phyloP scores from a whole-genome alignment of 805 yeast species.

The Wickerhamiella shivajii region DNA sequence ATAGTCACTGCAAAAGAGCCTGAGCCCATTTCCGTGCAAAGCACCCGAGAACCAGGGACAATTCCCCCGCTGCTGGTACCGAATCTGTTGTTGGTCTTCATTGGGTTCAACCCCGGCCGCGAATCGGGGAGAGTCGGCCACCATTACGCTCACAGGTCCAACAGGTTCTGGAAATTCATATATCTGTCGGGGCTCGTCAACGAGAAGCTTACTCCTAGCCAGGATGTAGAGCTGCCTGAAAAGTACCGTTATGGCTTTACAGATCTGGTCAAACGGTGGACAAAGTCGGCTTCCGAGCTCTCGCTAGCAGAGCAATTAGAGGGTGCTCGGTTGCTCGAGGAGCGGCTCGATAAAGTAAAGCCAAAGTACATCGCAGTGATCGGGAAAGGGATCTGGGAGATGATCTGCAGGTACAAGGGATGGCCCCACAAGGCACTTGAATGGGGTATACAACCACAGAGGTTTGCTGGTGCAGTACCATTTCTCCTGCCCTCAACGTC shows the following conservation, averaged over 20 bases:
- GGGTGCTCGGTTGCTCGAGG: slow-evolving; percentile 39
- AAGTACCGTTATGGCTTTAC: slow-evolving; percentile 49
- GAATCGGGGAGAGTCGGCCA: slow-evolving; percentile 48
- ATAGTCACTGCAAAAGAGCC: too few relatives aligned
- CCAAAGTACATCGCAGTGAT: slow-evolving; percentile 41
- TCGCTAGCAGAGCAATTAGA: slow-evolving; percentile 35
- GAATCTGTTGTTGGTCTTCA: slow-evolving; percentile 34
- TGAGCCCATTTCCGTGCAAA: too few relatives aligned
- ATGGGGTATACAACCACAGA: slow-evolving; percentile 37
- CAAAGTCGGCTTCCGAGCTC: slow-evolving; percentile 43
- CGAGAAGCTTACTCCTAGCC: slow-evolving; percentile 25
- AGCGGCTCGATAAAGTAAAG: slow-evolving; percentile 27
- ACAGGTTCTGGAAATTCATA: slow-evolving; percentile 52
- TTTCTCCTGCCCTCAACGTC: slow-evolving; percentile 62
- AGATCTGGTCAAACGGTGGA: slow-evolving; percentile 52
- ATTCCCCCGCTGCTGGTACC: slow-evolving; percentile 19
- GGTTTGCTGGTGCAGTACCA: slow-evolving; percentile 23
- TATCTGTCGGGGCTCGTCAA: slow-evolving; percentile 36
- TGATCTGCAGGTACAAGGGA: slow-evolving; percentile 29
- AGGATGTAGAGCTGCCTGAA: slow-evolving; percentile 29
- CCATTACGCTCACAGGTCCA: slow-evolving; percentile 58
- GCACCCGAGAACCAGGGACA: too few relatives aligned
- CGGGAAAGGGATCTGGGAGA: slow-evolving; percentile 68
- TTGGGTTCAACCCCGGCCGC: slow-evolving; percentile 63
- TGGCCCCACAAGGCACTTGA: slow-evolving; percentile 28